These are phyloP conservation scores for Yarrowia keelungensis DNA, from an alignment of 805 yeast genomes.

Conservation along the genomic window DNA sequence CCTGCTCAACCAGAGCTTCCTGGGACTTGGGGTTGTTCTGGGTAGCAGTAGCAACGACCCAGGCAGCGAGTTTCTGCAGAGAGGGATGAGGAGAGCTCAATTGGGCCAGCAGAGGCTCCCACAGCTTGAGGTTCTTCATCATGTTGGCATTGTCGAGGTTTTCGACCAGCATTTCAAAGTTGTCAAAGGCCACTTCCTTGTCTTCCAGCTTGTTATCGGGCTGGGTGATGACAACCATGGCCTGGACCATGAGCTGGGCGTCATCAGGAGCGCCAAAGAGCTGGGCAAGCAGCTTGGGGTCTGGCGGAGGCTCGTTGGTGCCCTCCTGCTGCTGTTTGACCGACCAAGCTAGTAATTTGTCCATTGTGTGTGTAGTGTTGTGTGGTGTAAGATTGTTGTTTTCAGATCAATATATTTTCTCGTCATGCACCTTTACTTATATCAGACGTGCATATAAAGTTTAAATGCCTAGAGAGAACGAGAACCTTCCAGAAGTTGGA, in stretches of 20 bases:
- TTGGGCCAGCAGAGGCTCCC: constrained; percentile 72
- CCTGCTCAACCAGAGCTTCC: constrained; percentile 57
- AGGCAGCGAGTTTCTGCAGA: constrained; percentile 66
- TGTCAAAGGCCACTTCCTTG: constrained; percentile 80
- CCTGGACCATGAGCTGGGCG: constrained; percentile 82
- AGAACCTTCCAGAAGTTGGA: constrained; percentile 40
- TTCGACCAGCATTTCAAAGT: constrained; percentile 92
- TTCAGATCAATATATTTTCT: not conserved
- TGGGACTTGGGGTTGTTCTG: constrained; percentile 88
- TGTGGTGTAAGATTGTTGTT: not conserved
- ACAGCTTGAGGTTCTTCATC: constrained; percentile 78
- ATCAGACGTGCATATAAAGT: not conserved
- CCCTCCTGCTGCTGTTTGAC: constrained; percentile 36
- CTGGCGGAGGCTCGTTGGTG: constrained; percentile 54
- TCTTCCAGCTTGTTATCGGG: constrained; percentile 67
- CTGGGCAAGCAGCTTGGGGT: constrained; percentile 78
- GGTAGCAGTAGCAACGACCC: constrained; percentile 87
- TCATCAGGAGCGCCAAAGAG: constrained; percentile 89
- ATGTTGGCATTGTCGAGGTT: constrained; percentile 94
- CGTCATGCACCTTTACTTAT: not conserved
- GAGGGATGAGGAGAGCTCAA: constrained; percentile 55
- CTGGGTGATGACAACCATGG: constrained; percentile 64
- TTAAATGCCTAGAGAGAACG: constrained; percentile 37
- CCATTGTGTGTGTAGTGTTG: constrained; percentile 14
- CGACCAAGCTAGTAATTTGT: constrained; percentile 38